A percentile compares a stretch with the other conserved stretches of the same genome.
phyloP scores from a whole-genome alignment of 2,329 filamentous ascomycete species.

The Monilinia polystroma region DNA sequence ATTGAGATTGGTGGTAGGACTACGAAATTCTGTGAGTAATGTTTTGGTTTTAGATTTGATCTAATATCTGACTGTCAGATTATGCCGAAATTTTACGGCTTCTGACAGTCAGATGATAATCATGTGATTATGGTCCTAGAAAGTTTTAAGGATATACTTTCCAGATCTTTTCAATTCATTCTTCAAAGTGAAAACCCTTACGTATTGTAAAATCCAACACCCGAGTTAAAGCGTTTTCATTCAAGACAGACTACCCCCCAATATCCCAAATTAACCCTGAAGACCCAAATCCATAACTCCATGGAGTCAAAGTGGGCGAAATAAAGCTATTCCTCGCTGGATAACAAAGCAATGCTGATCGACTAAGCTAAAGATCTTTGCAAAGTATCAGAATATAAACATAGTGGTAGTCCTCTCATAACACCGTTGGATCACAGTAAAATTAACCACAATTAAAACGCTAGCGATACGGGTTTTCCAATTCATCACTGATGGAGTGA shows the following conservation, averaged over 20 bases:
- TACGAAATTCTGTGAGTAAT: too few species aligned
- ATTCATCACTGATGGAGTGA: background rate
- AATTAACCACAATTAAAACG: background rate
- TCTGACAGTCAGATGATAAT: too few species aligned
- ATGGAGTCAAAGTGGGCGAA: background rate
- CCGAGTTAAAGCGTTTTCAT: background rate
- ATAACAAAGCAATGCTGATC: background rate
- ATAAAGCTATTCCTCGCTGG: background rate
- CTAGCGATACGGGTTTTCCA: background rate
- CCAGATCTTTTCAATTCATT: background rate
- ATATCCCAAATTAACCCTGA: background rate
- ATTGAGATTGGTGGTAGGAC: too few species aligned
- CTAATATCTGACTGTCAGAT: too few species aligned
- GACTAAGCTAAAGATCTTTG: background rate
- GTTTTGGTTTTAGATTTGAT: too few species aligned
- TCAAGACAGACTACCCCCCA: background rate
- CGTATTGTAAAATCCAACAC: too few species aligned
- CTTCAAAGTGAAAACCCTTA: too few species aligned
- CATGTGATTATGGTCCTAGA: too few species aligned
- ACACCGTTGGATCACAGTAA: background rate
- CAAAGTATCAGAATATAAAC: background rate
- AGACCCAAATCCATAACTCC: background rate
- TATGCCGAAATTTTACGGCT: too few species aligned
- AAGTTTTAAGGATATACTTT: background rate
- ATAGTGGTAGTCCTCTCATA: background rate